Conservation (phyloP, 768 basidiomycete species). For the Lactifluus rugatus region DNA sequence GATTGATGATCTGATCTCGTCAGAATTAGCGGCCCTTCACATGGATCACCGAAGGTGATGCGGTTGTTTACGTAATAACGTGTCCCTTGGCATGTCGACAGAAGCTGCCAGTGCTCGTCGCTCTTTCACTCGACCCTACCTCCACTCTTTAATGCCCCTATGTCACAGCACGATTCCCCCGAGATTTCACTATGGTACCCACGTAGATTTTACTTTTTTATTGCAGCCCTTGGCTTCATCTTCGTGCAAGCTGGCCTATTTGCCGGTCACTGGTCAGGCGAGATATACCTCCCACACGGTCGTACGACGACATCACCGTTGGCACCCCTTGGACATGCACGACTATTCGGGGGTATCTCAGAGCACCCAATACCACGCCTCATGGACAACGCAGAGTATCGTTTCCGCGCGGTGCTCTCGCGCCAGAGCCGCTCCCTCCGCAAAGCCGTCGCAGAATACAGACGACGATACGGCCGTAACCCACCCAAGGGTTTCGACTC, state of each 20-base stretch:
- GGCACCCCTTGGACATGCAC: slow-evolving; percentile 18
- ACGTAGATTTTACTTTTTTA: slow-evolving; percentile 20
- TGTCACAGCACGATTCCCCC: slow-evolving; percentile 11
- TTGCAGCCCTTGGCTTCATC: slow-evolving; percentile 22
- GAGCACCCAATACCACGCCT: slow-evolving; percentile 78
- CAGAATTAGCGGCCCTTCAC: no score
- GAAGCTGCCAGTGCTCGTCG: not conserved
- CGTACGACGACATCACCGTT: slow-evolving; percentile 21
- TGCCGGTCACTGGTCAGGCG: slow-evolving; percentile 22
- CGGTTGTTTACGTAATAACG: not conserved
- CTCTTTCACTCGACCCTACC: not conserved
- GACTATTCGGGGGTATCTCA: slow-evolving; percentile 20
- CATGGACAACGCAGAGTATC: slow-evolving; percentile 74
- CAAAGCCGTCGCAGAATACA: slow-evolving; percentile 78
- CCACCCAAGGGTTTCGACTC: slow-evolving; percentile 88
- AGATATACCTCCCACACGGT: slow-evolving; percentile 23
- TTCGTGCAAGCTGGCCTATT: slow-evolving; percentile 30
- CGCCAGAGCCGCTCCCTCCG: slow-evolving; percentile 73
- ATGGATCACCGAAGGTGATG: no score
- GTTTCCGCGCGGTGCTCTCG: slow-evolving; percentile 54
- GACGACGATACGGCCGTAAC: slow-evolving; percentile 57
- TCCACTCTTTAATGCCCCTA: slow-evolving; percentile 4
- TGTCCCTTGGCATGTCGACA: not conserved
- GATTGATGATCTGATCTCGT: no score
- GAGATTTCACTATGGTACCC: slow-evolving; percentile 1